A percentile compares a stretch with the other conserved stretches of the same genome.
phyloP scores from a whole-genome alignment of 2,329 filamentous ascomycete genomes.

The Sclerotinia glacialis region DNA sequence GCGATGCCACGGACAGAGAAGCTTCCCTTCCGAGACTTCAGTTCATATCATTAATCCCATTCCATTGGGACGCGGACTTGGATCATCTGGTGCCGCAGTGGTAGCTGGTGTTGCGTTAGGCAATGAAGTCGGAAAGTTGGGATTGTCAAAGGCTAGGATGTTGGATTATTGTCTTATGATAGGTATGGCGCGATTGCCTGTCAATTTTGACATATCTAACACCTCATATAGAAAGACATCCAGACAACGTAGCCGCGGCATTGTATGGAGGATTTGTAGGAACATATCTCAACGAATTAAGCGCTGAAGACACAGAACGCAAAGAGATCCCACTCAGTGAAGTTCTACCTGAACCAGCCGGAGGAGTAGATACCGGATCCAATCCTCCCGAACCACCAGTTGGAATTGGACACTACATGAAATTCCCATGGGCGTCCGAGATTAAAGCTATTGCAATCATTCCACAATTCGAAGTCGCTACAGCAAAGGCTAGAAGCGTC shows the following conservation, averaged over 20 bases:
- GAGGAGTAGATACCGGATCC: conserved; percentile 85
- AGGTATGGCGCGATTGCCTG: conserved; percentile 48
- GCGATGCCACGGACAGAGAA: conserved; percentile 81
- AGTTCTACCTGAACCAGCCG: conserved; percentile 84
- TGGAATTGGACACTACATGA: conserved; percentile 94
- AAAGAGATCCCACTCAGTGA: conserved; percentile 93
- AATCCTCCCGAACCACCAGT: conserved; percentile 83
- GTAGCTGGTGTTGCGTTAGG: conserved; percentile 92
- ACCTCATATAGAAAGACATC: conserved; percentile 66
- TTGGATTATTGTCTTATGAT: conserved; percentile 99
- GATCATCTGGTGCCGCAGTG: conserved; percentile 93
- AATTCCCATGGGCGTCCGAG: conserved; percentile 88
- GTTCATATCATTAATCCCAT: conserved; percentile 97
- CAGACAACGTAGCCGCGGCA: conserved; percentile 91
- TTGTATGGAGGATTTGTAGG: conserved; percentile 96
- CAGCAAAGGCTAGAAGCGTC: conserved; percentile 82
- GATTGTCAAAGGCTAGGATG: conserved; percentile 74
- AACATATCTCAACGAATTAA: conserved; percentile 90
- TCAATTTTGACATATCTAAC: conserved; percentile 7
- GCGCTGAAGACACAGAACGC: conserved; percentile 82
- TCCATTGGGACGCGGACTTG: conserved; percentile 84
- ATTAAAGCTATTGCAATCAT: conserved; percentile 98
- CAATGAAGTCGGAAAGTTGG: conserved; percentile 80
- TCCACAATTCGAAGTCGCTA: conserved; percentile 93
- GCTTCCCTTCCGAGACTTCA: conserved; percentile 81